phyloP scores from a whole-genome alignment of 2,329 filamentous ascomycete genomes.

The Aspergillus floridensis region DNA sequence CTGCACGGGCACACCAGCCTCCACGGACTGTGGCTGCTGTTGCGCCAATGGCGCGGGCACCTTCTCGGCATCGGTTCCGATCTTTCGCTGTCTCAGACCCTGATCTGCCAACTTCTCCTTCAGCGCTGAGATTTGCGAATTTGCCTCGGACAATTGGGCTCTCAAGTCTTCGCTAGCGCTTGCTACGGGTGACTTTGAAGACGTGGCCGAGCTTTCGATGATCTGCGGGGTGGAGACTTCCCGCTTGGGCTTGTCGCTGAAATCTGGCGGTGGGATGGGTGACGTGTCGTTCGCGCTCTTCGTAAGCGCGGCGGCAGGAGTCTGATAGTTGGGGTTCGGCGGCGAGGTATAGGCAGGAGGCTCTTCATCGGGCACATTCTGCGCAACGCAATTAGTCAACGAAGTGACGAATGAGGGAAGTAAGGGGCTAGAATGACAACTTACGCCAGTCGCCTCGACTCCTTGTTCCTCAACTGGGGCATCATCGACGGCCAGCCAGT shows the following conservation, averaged over 20 bases:
- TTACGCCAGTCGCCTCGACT: slow-evolving; percentile 37
- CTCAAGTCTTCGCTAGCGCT: slow-evolving; percentile 63
- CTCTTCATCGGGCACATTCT: slow-evolving; percentile 42
- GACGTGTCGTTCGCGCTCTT: slow-evolving; percentile 33
- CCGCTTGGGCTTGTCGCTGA: slow-evolving; percentile 35
- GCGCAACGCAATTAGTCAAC: slow-evolving; percentile 9
- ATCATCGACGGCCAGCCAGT: slow-evolving; percentile 69
- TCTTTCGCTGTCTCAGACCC: slow-evolving; percentile 77
- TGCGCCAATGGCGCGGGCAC: slow-evolving; percentile 49
- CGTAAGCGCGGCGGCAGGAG: slow-evolving; percentile 45
- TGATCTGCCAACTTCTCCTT: slow-evolving; percentile 63
- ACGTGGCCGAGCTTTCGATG: slow-evolving; percentile 32
- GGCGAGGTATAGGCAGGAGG: slow-evolving; percentile 58
- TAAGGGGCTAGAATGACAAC: slow-evolving; percentile 11
- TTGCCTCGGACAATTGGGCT: slow-evolving; percentile 70
- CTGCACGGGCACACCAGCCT: slow-evolving; percentile 78
- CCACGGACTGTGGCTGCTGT: slow-evolving; percentile 56
- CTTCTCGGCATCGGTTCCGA: slow-evolving; percentile 55
- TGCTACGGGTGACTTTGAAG: slow-evolving; percentile 49
- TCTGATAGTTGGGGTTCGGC: slow-evolving; percentile 50
- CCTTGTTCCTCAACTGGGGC: slow-evolving; percentile 25
- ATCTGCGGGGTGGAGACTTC: slow-evolving; percentile 42
- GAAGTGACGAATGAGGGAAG: neutral
- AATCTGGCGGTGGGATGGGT: slow-evolving; percentile 36
- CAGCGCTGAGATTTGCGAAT: slow-evolving; percentile 68